Evolutionary conservation across 1,284 basidiomycete species (phyloP).

Genomic region (Tremellales sp.): DNA sequence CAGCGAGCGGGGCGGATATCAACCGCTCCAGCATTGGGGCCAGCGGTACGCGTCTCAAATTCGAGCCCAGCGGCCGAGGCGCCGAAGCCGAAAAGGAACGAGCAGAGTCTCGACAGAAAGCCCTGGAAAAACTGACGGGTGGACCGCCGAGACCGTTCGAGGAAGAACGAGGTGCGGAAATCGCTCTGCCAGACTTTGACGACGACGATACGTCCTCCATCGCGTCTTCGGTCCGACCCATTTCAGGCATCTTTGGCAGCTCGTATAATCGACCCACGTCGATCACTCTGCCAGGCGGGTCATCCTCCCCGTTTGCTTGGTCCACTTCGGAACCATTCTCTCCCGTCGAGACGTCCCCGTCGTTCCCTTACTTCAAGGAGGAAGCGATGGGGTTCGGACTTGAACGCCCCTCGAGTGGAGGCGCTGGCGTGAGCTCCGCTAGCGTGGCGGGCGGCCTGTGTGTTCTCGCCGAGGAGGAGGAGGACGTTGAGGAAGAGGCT

Average conservation of each 20-base stretch:
- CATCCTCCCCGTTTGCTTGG: conserved; percentile 11
- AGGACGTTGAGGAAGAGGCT: conserved; percentile 32
- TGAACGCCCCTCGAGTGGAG: conserved; percentile 7
- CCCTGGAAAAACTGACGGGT: conserved; percentile 44
- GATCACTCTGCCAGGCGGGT: conserved; percentile 14
- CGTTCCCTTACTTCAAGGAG: conserved; percentile 17
- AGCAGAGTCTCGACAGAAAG: conserved; percentile 39
- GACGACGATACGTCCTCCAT: conserved; percentile 37
- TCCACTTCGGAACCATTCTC: conserved; percentile 19
- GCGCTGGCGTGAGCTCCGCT: conserved; percentile 16
- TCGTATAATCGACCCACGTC: conserved; percentile 32
- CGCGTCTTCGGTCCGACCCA: conserved; percentile 25
- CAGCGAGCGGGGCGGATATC: conserved; percentile 10
- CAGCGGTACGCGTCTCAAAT: conserved; percentile 34
- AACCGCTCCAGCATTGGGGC: conserved; percentile 5
- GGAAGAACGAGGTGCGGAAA: conserved; percentile 17
- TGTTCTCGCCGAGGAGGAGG: conserved; percentile 40
- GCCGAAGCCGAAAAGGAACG: conserved; percentile 43
- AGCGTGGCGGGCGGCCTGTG: conserved; percentile 24
- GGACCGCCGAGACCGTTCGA: no score
- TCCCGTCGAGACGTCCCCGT: conserved; percentile 10
- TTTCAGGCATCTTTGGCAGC: conserved; percentile 30
- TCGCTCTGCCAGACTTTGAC: conserved; percentile 40
- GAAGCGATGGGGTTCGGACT: conserved; percentile 28
- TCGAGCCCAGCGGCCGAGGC: conserved; percentile 40